Evolutionary conservation across 441 rosid genomes (phyloP).

Genomic region (Viola pubescens): DNA sequence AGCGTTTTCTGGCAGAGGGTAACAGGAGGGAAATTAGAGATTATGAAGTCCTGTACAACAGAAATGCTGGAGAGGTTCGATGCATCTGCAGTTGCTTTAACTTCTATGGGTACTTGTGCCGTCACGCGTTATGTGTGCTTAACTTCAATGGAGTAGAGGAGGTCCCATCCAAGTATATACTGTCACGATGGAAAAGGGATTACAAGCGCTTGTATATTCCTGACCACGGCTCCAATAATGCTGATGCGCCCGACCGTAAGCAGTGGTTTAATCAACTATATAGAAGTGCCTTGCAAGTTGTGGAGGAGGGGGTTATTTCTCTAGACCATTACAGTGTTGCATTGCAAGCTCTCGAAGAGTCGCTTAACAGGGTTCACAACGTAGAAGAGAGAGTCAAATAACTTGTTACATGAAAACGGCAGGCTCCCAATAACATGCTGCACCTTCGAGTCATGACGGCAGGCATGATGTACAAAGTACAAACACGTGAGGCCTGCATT

Average conservation of each 20-base stretch:
- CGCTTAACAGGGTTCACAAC: constrained; percentile 52
- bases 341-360: constrained; percentile 54
- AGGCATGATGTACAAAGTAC: no score
- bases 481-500: no score
- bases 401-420: no score
- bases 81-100: constrained; percentile 92
- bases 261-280: constrained; percentile 67
- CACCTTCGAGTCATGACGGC: no score
- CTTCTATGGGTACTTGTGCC: constrained; percentile 74
- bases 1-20: constrained; percentile 56
- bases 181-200: constrained; percentile 75
- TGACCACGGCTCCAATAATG: constrained; percentile 24
- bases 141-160: constrained; percentile 91
- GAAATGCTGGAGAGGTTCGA: constrained; percentile 64
- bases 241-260: constrained; percentile 25
- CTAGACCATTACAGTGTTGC: constrained; percentile 62
- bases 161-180: constrained; percentile 55
- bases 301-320: constrained; percentile 76
- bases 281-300: constrained; percentile 62
- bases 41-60: constrained; percentile 72
- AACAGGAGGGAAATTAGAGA: constrained; percentile 70
- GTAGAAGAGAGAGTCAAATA: constrained; percentile 33
- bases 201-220: constrained; percentile 49
- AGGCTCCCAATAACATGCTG: no score
- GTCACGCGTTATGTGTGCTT: constrained; percentile 80